Conservation (phyloP, 352 stramenopile species). For the Globisporangium mamillatum region DNA sequence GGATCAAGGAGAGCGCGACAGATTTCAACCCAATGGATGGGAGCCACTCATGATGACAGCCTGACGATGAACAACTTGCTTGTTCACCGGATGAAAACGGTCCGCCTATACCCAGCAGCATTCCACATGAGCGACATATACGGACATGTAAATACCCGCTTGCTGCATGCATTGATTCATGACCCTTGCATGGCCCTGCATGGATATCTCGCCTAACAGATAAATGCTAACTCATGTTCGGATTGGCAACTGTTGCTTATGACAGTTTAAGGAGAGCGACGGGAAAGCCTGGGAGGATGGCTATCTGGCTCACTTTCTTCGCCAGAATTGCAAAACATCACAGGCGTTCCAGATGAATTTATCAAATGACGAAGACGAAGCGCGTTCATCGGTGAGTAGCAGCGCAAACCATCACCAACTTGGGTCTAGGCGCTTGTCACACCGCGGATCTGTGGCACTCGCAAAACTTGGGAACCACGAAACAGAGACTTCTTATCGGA, state of each 20-base stretch:
- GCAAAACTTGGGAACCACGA: slow-evolving; percentile 6
- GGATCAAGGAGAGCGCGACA: slow-evolving; percentile 10
- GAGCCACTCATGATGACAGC: background rate
- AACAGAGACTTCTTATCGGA: background rate
- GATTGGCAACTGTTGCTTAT: background rate
- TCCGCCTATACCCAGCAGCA: slow-evolving; percentile 41
- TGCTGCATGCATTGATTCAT: too few relatives aligned
- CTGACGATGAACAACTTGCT: background rate
- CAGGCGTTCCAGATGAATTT: background rate
- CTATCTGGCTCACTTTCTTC: slow-evolving; percentile 56
- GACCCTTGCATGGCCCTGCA: too few relatives aligned
- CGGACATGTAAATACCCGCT: slow-evolving; percentile 25
- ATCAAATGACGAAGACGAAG: background rate
- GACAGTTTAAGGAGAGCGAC: slow-evolving; percentile 34
- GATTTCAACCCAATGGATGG: background rate
- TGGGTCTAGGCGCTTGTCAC: background rate
- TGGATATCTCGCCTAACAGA: too few relatives aligned
- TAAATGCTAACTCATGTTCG: background rate
- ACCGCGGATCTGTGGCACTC: slow-evolving; percentile 11
- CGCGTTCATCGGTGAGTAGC: background rate
- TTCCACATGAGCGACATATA: slow-evolving; percentile 51
- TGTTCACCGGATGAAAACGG: slow-evolving; percentile 22
- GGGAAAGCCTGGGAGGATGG: slow-evolving; percentile 53
- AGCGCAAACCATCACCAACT: background rate
- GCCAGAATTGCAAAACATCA: slow-evolving; percentile 31